phyloP scores from a whole-genome alignment of 2,329 filamentous ascomycete genomes.

The Trichoderma semiorbis region DNA sequence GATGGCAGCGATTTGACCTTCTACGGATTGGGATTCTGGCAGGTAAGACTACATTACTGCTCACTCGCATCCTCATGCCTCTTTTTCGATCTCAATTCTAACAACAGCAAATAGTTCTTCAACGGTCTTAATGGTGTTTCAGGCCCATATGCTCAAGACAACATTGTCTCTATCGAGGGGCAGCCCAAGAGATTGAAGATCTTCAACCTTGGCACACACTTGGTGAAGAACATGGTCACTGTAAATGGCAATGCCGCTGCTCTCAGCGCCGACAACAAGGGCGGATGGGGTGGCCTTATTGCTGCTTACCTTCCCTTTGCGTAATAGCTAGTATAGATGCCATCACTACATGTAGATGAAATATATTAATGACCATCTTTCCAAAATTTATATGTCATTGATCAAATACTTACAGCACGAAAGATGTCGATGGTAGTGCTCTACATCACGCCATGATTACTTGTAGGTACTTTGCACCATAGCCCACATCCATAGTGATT shows the following conservation, averaged over 20 bases:
- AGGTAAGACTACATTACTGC: neutral
- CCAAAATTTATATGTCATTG: neutral
- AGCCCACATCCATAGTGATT: too few species aligned
- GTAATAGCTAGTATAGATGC: neutral
- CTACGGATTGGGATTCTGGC: slow-evolving; percentile 17
- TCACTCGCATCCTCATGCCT: neutral
- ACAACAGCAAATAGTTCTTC: slow-evolving; percentile 15
- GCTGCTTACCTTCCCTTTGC: slow-evolving; percentile 28
- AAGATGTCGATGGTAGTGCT: too few species aligned
- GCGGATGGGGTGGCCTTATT: slow-evolving; percentile 30
- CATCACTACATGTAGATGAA: neutral
- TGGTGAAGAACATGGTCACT: slow-evolving; percentile 21
- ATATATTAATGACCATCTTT: neutral
- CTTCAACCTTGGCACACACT: slow-evolving; percentile 18
- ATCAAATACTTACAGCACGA: neutral
- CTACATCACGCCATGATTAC: neutral
- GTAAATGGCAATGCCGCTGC: slow-evolving; percentile 14
- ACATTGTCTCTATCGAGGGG: slow-evolving; percentile 19
- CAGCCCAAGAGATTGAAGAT: slow-evolving; percentile 18
- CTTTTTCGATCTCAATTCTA: neutral
- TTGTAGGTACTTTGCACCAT: neutral
- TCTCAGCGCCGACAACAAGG: slow-evolving; percentile 24
- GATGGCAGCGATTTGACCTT: slow-evolving; percentile 15
- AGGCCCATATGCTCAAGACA: slow-evolving; percentile 20
- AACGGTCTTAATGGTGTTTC: slow-evolving; percentile 17